Evolutionary conservation across 495 filamentous ascomycete genomes (phyloP).

Genomic region (Trichoderma gamsii): DNA sequence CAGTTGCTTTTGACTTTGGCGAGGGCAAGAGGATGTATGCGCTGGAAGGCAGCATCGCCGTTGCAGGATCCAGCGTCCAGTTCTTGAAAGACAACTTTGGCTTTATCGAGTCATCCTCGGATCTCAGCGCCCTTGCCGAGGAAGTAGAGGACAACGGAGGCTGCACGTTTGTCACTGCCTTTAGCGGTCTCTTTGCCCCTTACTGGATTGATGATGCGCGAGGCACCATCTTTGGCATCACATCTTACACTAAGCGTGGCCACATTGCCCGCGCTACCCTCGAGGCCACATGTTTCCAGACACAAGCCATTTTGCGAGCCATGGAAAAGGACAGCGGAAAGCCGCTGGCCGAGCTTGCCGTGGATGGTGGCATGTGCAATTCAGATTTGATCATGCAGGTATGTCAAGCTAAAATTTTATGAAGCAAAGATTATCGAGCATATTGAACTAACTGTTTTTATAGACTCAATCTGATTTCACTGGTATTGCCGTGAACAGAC

Average conservation of each 20-base stretch:
- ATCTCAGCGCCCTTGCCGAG: constrained; percentile 66
- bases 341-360: constrained; percentile 57
- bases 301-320: constrained; percentile 71
- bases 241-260: constrained; percentile 66
- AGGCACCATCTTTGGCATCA: constrained; percentile 75
- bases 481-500: constrained; percentile 67
- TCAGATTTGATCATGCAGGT: constrained; percentile 74
- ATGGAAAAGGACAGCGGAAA: constrained; percentile 77
- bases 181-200: constrained; percentile 75
- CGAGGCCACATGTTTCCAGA: constrained; percentile 77
- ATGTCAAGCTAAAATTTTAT: neutral
- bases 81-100: constrained; percentile 74
- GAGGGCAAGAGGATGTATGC: constrained; percentile 66
- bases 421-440: neutral
- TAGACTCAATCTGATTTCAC: constrained; percentile 73
- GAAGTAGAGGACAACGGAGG: constrained; percentile 69
- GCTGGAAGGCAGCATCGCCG: constrained; percentile 70
- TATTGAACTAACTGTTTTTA: neutral
- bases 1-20: constrained; percentile 66
- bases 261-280: constrained; percentile 77
- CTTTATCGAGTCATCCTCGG: constrained; percentile 61
- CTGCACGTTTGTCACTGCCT: constrained; percentile 74
- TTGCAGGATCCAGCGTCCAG: constrained; percentile 70
- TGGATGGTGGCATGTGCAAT: constrained; percentile 80
- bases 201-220: constrained; percentile 83